Evolutionary conservation across 1,139 yeast genomes (phyloP), one percentile per base, ranked within the genome.

Genomic region (Lodderomyces parapsilosis): DNA sequence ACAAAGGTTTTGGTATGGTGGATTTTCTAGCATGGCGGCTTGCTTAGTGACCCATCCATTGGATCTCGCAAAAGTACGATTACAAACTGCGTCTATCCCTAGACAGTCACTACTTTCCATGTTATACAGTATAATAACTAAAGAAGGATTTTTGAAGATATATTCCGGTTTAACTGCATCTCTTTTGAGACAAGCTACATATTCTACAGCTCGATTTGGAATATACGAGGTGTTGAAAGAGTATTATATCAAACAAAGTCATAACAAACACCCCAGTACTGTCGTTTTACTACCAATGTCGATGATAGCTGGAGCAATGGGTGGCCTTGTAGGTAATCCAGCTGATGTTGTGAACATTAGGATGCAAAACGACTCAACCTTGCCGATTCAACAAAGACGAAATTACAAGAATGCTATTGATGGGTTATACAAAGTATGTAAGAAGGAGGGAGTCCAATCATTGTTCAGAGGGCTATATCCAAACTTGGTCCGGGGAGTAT

Each of bases 281-380:
- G 50, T 65, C 19, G 65, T 74, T 39, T 68, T 86, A 45, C 69
- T 88, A 46, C 91, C 93, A 11, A 74, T 84, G 66, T 87, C 96
- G 5, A 86, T 88, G 94, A 53, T 85, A 14, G 81, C 93, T 8
- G 96, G 96, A 39, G 86, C 84, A 22, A 63, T 82, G 43, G 96
- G 96, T 44, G 96, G 96, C 7, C 65, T 87, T 30, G 83, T 86
- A 2, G 96, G 96, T 22, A 89, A 88, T 57, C 96, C 96, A 2
- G 81, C 94, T 1, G 96, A 89, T 62, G 86, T 89, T 19, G 89
- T 87, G 36, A 89, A 89, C 55, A 86, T 89, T 49, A 78, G 96
- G 62, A 89, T 89, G 96, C 96, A 89, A 63, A 89, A 88, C 61
- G 96, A 89, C 58, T 78, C 85, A 6, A 67, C 90, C 0, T 71